Evolutionary conservation across 164 flowering plant species (phyloP), one percentile per base, ranked within the genome.

Genomic region (Paratinospora sagittata): DNA sequence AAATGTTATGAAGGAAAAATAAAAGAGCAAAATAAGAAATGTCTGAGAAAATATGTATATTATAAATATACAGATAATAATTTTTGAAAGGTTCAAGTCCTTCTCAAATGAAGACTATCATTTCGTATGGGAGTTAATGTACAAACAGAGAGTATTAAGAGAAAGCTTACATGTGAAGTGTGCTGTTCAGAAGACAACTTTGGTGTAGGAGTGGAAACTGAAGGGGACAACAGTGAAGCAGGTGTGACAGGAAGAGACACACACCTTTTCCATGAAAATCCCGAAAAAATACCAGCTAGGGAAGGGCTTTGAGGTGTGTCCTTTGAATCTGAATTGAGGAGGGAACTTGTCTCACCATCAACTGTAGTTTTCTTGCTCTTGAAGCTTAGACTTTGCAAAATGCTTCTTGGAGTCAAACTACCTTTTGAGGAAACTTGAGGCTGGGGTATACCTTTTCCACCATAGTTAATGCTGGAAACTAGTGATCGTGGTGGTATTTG

Each of bases 191-290:
- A 21, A 49, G 11, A n/a, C 39, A 72, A 55, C 69, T 81, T 84
- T 63, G 88, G 85, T 63, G 87, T 84, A 10, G 90, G 86, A 8
- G 76, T 71, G 11, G 82, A 12, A 78, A 77, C 70, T 26, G 81
- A 78, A 61, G 95, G 88, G 45, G 95, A 81, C 80, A 84, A 70
- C 49, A 77, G 76, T 41, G 89, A 71, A 63, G 82, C 87, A 21
- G 68, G 93, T 49, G 86, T 81, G 65, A 83, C 89, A 47, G 97
- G 98, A 73, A 93, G 92, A 33, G 98, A 93, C 2, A 82, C 60
- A 82, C 92, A 86, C 78, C 87, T 87, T 78, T 84, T 71, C 93
- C 93, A 85, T 43, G 81, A 49, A 37, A 79, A 66, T 2, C 73
- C 27, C 10, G 89, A 67, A 52, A 69, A 27, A 14, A 77, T 16